Conservation (phyloP, 257 asterid genomes). For the Petunia axillaris region DNA sequence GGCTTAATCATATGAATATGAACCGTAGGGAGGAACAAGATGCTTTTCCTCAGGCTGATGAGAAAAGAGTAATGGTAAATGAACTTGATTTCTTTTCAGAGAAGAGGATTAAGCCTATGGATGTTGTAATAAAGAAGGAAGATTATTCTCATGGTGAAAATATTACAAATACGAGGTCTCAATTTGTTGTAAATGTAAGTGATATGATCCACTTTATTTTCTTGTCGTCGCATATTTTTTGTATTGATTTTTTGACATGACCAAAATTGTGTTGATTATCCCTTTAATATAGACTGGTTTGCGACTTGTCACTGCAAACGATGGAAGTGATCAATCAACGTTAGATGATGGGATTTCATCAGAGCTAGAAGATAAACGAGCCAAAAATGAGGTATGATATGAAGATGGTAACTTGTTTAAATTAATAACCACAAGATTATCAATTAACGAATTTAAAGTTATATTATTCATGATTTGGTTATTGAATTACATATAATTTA, state of each 20-base stretch:
- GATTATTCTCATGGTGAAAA: conserved; percentile 32
- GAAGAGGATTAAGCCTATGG: conserved; percentile 31
- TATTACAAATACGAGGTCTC: conserved; percentile 13
- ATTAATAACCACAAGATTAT: background rate
- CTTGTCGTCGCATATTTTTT: background rate
- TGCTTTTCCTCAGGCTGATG: conserved; percentile 34
- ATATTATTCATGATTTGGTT: background rate
- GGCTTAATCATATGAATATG: conserved; percentile 43
- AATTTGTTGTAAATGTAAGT: conserved; percentile 64
- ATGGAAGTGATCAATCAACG: conserved; percentile 86
- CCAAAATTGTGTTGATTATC: background rate
- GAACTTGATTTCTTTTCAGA: conserved; percentile 89
- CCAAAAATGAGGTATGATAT: conserved; percentile 62
- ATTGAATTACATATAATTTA: background rate
- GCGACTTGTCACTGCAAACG: conserved; percentile 73
- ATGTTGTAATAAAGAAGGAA: conserved; percentile 55
- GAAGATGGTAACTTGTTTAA: background rate
- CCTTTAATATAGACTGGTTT: conserved; percentile 66
- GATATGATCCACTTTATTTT: background rate
- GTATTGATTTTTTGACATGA: background rate
- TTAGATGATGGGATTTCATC: conserved; percentile 68
- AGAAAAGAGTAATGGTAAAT: conserved; percentile 38
- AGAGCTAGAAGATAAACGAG: conserved; percentile 51
- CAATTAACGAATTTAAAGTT: background rate
- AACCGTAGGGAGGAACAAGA: conserved; percentile 41